Base-by-base conservation (phyloP, 2,329 filamentous ascomycete genomes). In the Mariannaea sp. region DNA sequence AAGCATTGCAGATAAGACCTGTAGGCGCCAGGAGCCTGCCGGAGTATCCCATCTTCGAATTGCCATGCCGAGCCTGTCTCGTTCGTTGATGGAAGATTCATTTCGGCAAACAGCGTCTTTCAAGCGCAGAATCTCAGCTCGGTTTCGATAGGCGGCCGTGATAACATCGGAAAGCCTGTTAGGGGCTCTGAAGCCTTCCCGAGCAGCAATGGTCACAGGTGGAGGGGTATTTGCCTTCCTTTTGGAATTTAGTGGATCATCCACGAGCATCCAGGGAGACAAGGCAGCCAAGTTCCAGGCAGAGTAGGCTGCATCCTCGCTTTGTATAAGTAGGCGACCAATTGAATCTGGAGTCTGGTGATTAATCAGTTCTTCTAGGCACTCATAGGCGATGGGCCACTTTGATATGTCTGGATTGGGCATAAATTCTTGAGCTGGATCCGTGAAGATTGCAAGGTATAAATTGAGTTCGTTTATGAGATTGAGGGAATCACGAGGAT, bases 201-300 rank as follows among this genome's bases (percentile, higher is more conserved):
- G 80, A 5, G 84, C 86, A 3, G 86, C 80, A 14, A 85, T 54
- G 7, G 70, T 65, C 19, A 71, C 64, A 2, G 66, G 77, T 1
- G 87, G 83, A 16, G 80, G 79, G 3, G 80, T 75, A 16, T 71
- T 70, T 42, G 73, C 68, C 65, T 83, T 88, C 40, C 74, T 73
- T 32, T 75, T 76, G 10, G 69, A 67, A 7, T 70, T 73, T 22
- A 72, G 66, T 67, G 78, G 64, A 58, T 74, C 68, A 57, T 74
- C 52, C 7, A 80, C 60, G 75, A 76, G 67, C 75, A 84, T 68
- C 86, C 90, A 97, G 0, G 92, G 92, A 12, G 84, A 80, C 19
- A 95, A 71, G 5, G 90, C 86, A 2, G 86, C 84, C 16, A 95
- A 78, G 14, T 89, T 76, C 92, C 92, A 97, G 6, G 87, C 82